Percentiles rank a stretch among this genome's conserved stretches.
These are phyloP conservation scores for Ustilago curta DNA, from an alignment of 1,284 basidiomycete genomes.

Conservation along the genomic window DNA sequence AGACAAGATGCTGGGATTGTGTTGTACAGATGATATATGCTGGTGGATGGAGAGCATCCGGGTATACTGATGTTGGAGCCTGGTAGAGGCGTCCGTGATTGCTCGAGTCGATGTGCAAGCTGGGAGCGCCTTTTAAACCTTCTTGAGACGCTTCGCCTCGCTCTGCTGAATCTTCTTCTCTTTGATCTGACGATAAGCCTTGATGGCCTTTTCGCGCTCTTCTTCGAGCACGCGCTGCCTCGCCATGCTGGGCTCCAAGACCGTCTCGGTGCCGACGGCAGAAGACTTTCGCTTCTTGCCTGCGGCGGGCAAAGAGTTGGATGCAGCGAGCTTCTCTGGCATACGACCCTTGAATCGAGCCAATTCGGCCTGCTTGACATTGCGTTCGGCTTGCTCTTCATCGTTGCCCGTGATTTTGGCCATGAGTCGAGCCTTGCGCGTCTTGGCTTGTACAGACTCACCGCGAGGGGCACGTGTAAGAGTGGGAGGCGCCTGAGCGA, in stretches of 20 bases:
- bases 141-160: slow-evolving; percentile 38
- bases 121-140: slow-evolving; percentile 6
- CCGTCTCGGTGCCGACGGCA: slow-evolving; percentile 2
- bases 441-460: slow-evolving; percentile 47
- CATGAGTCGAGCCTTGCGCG: slow-evolving; percentile 49
- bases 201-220: slow-evolving; percentile 57
- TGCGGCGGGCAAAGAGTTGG: neutral
- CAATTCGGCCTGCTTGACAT: slow-evolving; percentile 44
- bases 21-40: slow-evolving; percentile 32
- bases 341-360: slow-evolving; percentile 47
- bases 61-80: slow-evolving; percentile 21
- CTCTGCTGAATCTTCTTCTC: slow-evolving; percentile 45
- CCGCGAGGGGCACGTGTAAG: slow-evolving; percentile 60
- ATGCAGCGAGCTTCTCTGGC: slow-evolving; percentile 21
- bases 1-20: slow-evolving; percentile 21
- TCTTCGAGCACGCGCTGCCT: slow-evolving; percentile 59
- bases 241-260: slow-evolving; percentile 53
- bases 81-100: neutral
- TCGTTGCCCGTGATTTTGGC: slow-evolving; percentile 54
- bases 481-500: slow-evolving; percentile 59
- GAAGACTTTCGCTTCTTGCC: slow-evolving; percentile 30
- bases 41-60: slow-evolving; percentile 10
- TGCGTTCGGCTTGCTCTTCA: slow-evolving; percentile 44
- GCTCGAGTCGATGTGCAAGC: neutral
- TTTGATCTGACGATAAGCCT: slow-evolving; percentile 59